Evolutionary conservation across 305 asterid species (phyloP).

Genomic region (Solanum aculeatissimum): DNA sequence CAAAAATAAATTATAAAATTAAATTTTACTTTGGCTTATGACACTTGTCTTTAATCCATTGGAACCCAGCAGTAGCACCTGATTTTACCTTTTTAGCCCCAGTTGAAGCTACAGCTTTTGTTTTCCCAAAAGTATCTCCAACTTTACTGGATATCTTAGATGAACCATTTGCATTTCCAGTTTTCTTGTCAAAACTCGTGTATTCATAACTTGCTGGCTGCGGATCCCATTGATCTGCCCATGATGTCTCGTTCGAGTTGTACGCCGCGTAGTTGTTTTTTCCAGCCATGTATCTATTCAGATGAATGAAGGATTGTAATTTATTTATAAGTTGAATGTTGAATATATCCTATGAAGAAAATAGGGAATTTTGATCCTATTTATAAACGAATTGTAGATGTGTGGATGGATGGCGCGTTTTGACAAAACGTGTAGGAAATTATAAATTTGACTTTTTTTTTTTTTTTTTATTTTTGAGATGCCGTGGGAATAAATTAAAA

Average conservation of each 20-base stretch:
- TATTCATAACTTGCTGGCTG: constrained; percentile 19
- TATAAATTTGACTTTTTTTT: neutral
- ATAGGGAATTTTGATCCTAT: neutral
- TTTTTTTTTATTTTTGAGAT: neutral
- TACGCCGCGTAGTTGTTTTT: constrained; percentile 18
- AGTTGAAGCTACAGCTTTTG: constrained; percentile 36
- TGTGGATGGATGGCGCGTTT: neutral
- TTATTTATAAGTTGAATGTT: neutral
- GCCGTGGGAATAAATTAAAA: neutral
- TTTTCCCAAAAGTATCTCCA: constrained; percentile 31
- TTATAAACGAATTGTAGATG: neutral
- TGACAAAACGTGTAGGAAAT: neutral
- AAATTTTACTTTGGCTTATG: constrained; percentile 16
- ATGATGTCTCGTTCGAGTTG: constrained; percentile 39
- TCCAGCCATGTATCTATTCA: neutral
- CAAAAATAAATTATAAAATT: neutral
- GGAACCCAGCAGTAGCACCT: constrained; percentile 55
- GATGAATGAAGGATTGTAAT: neutral
- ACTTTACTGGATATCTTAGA: constrained; percentile 40
- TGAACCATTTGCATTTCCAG: neutral
- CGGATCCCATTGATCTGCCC: constrained; percentile 89
- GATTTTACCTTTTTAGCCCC: constrained; percentile 59
- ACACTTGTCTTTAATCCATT: constrained; percentile 58
- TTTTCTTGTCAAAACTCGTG: constrained; percentile 9
- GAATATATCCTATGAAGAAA: neutral